Evolutionary conservation across 2,329 filamentous ascomycete species (phyloP), one percentile per base, ranked within the genome.

Genomic region (Arthrobotrys sinensis): DNA sequence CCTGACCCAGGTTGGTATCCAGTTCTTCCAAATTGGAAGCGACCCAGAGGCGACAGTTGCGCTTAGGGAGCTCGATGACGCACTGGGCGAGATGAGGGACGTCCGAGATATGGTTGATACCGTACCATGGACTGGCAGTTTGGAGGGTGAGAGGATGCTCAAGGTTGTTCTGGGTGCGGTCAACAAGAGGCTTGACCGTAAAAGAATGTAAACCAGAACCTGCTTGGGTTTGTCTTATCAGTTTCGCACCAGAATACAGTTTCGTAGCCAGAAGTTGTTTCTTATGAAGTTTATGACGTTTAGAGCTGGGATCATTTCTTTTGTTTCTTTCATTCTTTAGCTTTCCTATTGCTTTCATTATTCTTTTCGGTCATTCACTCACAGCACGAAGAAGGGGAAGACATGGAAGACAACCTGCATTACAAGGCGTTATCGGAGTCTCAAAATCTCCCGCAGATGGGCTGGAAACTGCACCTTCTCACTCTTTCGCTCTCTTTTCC

Each of bases 1-100:
- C 3, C 88, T 90, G 0, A 92, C 92, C 87, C 96, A 98, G 85
- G 87, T 97, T 7, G 95, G 95, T 38, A 90, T 98, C 71, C 95
- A 98, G 84, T 98, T 98, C 86, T 97, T 98, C 86, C 95, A 97
- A 85, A 92, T 98, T 52, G 95, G 96, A 71, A 87, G 89, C 62
- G 93, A 97, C 81, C 82, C 85, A 0, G 86, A 84, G 0, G 95
- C 94, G 0, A 86, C 87, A 0, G 84, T 87, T 80, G 90, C 91
- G 69, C 86, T 98, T 45, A 86, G 88, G 81, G 87, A 90, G 55
- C 87, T 98, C 6, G 95, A 98, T 82, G 92, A 97, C 83, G 88
- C 88, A 2, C 85, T 96, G 40, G 86, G 85, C 1, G 86, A 88
- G 48, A 85, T 87, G 34, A 85, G 87, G 34, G 86, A 87, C 12